Percentiles rank a stretch among this genome's conserved stretches.
Conservation (phyloP, 257 asterid species). For the Ehretia macrophylla region DNA sequence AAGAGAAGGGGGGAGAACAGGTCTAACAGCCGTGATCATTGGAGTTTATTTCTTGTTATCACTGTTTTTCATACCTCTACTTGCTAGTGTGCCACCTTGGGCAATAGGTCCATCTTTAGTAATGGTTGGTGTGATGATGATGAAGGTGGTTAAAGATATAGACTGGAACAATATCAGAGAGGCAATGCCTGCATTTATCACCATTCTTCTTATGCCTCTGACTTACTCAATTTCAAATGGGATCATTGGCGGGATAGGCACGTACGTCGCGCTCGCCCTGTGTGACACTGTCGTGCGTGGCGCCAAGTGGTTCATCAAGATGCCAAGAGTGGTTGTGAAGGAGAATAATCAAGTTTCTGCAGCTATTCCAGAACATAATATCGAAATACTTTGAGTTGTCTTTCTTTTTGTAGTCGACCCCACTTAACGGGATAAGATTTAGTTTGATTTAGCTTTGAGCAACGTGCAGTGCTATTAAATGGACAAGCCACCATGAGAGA, state of each 20-base stretch:
- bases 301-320: slow-evolving; percentile 34
- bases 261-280: slow-evolving; percentile 44
- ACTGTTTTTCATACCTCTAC: slow-evolving; percentile 49
- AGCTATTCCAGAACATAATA: slow-evolving; percentile 16
- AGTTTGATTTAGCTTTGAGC: background rate
- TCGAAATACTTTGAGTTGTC: slow-evolving; percentile 24
- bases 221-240: slow-evolving; percentile 80
- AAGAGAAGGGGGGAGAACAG: slow-evolving; percentile 71
- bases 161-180: slow-evolving; percentile 62
- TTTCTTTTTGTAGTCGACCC: background rate
- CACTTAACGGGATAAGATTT: no score
- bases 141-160: slow-evolving; percentile 64
- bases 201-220: slow-evolving; percentile 65
- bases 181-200: slow-evolving; percentile 70
- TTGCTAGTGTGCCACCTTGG: slow-evolving; percentile 78
- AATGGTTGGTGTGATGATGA: slow-evolving; percentile 78
- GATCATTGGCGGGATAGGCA: slow-evolving; percentile 67
- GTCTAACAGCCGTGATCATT: slow-evolving; percentile 60
- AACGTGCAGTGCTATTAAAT: slow-evolving; percentile 3
- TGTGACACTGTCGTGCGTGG: slow-evolving; percentile 31
- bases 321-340: slow-evolving; percentile 46
- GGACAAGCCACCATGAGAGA: slow-evolving; percentile 64
- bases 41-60: slow-evolving; percentile 59
- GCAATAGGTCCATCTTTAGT: slow-evolving; percentile 81
- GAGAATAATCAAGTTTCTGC: slow-evolving; percentile 74